Conservation (phyloP, 202 grass and related monocot species). For the Zoysia matrella region DNA sequence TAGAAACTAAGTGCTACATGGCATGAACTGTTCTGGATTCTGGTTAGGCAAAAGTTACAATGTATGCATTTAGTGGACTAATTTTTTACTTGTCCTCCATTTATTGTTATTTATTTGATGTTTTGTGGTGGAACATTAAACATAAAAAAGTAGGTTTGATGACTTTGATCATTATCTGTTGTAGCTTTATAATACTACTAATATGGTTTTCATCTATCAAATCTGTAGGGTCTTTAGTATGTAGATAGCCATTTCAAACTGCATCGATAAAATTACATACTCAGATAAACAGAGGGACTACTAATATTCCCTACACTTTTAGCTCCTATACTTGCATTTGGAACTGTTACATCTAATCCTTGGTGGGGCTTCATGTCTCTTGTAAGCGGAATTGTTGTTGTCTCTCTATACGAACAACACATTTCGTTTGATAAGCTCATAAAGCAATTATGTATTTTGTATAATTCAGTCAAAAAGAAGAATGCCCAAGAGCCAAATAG, state of each 20-base stretch:
- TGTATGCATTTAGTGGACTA: conserved; percentile 3
- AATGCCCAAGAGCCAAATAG: neutral
- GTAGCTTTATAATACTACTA: neutral
- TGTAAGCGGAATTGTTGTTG: neutral
- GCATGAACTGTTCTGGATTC: conserved; percentile 18
- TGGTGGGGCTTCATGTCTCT: neutral
- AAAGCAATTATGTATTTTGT: neutral
- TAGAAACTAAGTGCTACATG: conserved; percentile 30
- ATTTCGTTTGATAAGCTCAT: conserved; percentile 11
- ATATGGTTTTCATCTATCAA: neutral
- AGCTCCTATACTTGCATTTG: neutral
- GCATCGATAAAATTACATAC: neutral
- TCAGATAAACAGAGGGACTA: neutral
- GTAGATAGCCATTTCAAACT: neutral
- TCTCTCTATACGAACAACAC: conserved; percentile 13
- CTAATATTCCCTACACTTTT: neutral
- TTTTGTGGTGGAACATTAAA: neutral
- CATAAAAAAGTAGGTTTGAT: neutral
- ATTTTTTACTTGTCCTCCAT: neutral
- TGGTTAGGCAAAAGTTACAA: neutral
- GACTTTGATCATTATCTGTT: neutral
- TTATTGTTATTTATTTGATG: neutral
- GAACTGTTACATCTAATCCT: neutral
- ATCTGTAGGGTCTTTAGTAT: neutral
- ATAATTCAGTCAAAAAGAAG: neutral